These are phyloP conservation scores for Plasmodium billcollinsi DNA, from an alignment of 169 alveolate species.

Conservation along the genomic window DNA sequence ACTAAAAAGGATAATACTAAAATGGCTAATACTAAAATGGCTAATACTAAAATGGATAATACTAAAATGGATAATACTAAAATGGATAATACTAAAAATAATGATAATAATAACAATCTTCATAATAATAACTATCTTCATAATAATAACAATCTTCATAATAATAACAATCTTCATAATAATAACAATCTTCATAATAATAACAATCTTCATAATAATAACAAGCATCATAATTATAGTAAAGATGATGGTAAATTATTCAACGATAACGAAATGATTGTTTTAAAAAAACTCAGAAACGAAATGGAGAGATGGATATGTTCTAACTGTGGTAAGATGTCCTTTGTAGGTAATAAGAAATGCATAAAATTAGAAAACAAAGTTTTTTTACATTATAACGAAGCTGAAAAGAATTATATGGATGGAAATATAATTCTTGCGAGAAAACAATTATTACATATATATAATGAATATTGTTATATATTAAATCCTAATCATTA, in stretches of 20 bases:
- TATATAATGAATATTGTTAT: slow-evolving; percentile 84
- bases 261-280: slow-evolving; percentile 43
- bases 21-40: no score
- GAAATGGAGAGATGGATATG: slow-evolving; percentile 84
- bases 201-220: background rate
- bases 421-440: slow-evolving; percentile 85
- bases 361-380: slow-evolving; percentile 80
- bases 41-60: no score
- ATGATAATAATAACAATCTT: background rate
- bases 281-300: slow-evolving; percentile 25
- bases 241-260: background rate
- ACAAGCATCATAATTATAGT: background rate
- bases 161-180: background rate
- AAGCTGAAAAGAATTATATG: slow-evolving; percentile 81
- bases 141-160: background rate
- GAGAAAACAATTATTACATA: slow-evolving; percentile 78
- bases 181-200: no score
- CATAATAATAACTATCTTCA: slow-evolving; percentile 33
- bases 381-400: slow-evolving; percentile 69
- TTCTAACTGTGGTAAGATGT: slow-evolving; percentile 83
- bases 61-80: no score
- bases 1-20: no score
- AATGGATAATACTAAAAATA: no score
- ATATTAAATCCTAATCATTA: slow-evolving; percentile 90
- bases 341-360: slow-evolving; percentile 45